Conservation (phyloP, 2,329 filamentous ascomycete genomes). For the Arthrobotrys iridis region DNA sequence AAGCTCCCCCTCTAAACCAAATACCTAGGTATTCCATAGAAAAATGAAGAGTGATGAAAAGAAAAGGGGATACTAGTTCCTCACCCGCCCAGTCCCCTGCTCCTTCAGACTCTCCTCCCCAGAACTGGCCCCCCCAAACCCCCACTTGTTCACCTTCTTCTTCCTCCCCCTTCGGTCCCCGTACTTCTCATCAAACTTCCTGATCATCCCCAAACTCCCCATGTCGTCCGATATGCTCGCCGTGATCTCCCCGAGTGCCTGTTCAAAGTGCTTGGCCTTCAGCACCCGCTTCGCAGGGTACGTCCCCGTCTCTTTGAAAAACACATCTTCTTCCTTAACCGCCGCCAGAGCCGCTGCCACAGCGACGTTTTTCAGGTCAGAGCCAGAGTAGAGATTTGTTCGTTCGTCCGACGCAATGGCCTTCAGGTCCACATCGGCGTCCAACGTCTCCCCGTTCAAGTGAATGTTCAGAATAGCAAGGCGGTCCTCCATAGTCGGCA, state of each 20-base stretch:
- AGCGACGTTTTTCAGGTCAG: slow-evolving; percentile 82
- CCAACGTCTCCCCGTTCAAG: slow-evolving; percentile 74
- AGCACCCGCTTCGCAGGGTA: slow-evolving; percentile 78
- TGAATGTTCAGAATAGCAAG: slow-evolving; percentile 76
- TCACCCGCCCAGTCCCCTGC: slow-evolving; percentile 56
- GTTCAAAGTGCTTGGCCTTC: slow-evolving; percentile 78
- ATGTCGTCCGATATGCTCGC: slow-evolving; percentile 95
- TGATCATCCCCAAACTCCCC: slow-evolving; percentile 82
- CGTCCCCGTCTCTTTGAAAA: slow-evolving; percentile 58
- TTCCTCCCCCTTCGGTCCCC: slow-evolving; percentile 78
- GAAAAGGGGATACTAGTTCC: too few species aligned
- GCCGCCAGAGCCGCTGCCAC: slow-evolving; percentile 82
- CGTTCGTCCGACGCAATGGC: slow-evolving; percentile 68
- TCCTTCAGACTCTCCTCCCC: slow-evolving; percentile 47
- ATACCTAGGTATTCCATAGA: too few species aligned
- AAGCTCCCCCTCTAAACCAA: background rate
- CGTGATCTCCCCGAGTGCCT: slow-evolving; percentile 85
- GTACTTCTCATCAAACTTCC: slow-evolving; percentile 95
- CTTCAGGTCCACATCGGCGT: slow-evolving; percentile 70
- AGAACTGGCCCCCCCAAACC: slow-evolving; percentile 65
- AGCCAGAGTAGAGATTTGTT: slow-evolving; percentile 82
- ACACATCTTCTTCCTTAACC: slow-evolving; percentile 74
- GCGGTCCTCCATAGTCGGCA: slow-evolving; percentile 66
- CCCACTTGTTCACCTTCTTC: slow-evolving; percentile 70
- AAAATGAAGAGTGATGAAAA: too few species aligned